Conservation (phyloP, 1,284 basidiomycete species). For the Ustilago nuda region DNA sequence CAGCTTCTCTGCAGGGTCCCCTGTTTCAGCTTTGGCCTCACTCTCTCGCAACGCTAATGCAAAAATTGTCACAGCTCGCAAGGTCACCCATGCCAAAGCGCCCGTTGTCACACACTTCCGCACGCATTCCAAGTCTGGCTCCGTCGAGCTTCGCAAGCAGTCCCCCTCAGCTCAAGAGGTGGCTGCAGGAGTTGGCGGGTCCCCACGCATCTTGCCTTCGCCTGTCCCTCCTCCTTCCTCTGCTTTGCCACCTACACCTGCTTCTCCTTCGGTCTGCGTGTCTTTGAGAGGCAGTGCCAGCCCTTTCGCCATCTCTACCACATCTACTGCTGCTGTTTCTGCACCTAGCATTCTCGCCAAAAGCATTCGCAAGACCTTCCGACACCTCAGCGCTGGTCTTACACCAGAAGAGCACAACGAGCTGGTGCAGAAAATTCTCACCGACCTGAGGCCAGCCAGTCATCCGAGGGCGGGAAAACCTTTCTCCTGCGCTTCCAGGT, state of each 20-base stretch:
- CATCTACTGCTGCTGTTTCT: neutral
- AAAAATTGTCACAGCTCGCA: constrained; percentile 24
- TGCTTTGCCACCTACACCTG: constrained; percentile 32
- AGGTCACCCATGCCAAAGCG: constrained; percentile 16
- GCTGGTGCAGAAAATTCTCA: constrained; percentile 24
- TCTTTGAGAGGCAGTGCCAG: constrained; percentile 6
- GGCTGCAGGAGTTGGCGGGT: neutral
- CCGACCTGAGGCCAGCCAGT: constrained; percentile 25
- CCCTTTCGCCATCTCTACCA: constrained; percentile 1
- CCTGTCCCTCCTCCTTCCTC: constrained; percentile 32
- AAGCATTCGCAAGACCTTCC: constrained; percentile 17
- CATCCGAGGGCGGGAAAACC: neutral
- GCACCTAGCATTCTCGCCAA: constrained; percentile 12
- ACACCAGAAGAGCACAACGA: constrained; percentile 19
- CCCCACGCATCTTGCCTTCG: constrained; percentile 29
- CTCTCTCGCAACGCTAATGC: constrained; percentile 10
- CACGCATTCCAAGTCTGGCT: constrained; percentile 17
- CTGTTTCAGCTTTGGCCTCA: neutral
- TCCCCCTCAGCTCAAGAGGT: constrained; percentile 1
- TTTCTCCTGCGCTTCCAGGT: constrained; percentile 3
- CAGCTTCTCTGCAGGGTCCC: neutral
- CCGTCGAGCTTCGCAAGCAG: constrained; percentile 9
- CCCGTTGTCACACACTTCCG: constrained; percentile 24
- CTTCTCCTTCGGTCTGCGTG: neutral
- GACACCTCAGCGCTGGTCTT: constrained; percentile 17